phyloP scores from a whole-genome alignment of 2,329 filamentous ascomycete species.

The Cercospora citrullina region DNA sequence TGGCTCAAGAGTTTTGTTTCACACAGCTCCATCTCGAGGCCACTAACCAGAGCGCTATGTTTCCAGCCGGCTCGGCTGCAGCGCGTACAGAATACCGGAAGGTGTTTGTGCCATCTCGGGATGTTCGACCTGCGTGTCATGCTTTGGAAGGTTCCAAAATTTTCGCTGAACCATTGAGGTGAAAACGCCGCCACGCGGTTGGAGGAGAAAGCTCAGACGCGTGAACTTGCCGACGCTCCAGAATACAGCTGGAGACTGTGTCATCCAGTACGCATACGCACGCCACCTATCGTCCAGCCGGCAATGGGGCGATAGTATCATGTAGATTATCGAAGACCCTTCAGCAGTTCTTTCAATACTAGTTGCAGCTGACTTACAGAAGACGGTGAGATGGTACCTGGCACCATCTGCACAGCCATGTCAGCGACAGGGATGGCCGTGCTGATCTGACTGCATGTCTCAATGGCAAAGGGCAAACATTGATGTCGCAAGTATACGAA shows the following conservation, averaged over 20 bases:
- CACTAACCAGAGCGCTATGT: neutral
- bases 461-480: neutral
- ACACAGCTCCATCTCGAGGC: neutral
- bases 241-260: neutral
- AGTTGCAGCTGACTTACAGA: neutral
- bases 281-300: neutral
- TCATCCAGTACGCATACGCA: neutral
- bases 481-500: neutral
- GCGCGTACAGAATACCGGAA: neutral
- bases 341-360: neutral
- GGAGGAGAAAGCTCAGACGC: neutral
- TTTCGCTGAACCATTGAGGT: neutral
- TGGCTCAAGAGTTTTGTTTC: neutral
- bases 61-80: neutral
- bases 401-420: conserved; percentile 2
- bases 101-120: neutral
- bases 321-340: neutral
- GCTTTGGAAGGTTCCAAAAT: neutral
- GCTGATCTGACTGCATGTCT: conserved; percentile 1
- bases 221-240: neutral
- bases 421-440: conserved; percentile 3
- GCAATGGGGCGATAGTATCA: neutral
- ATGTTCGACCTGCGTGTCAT: neutral
- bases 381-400: neutral
- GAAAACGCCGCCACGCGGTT: neutral